Evolutionary conservation across 1,284 basidiomycete genomes (phyloP).

Genomic region (Hortiboletus rubellus): DNA sequence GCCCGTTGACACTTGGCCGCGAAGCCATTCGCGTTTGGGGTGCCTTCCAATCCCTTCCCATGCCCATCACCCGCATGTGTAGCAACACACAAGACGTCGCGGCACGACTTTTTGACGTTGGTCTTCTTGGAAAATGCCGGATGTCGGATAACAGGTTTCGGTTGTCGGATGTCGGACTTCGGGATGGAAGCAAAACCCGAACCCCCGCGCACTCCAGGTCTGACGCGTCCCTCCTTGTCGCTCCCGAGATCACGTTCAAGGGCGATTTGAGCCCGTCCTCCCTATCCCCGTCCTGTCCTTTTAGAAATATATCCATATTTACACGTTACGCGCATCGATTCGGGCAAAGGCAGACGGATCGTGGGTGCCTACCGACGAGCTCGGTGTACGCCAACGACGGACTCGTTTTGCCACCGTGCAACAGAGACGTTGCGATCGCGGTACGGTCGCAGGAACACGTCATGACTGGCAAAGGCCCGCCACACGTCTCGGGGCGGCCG

Average conservation of each 20-base stretch:
- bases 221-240: constrained; percentile 17
- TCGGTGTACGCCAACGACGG: constrained; percentile 17
- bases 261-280: constrained; percentile 5
- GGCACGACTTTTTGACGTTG: constrained; percentile 7
- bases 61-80: constrained; percentile 14
- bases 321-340: constrained; percentile 6
- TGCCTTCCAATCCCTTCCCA: constrained; percentile 6
- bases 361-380: neutral
- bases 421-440: constrained; percentile 25
- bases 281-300: constrained; percentile 20
- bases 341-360: constrained; percentile 12
- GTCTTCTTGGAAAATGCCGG: constrained; percentile 24
- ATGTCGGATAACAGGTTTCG: constrained; percentile 8
- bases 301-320: constrained; percentile 11
- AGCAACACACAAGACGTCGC: neutral
- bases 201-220: neutral
- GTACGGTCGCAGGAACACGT: constrained; percentile 28
- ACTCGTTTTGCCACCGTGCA: constrained; percentile 18
- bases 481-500: constrained; percentile 5
- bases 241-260: constrained; percentile 30
- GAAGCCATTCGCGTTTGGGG: constrained; percentile 19
- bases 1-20: constrained; percentile 13
- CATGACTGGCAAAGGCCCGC: constrained; percentile 16
- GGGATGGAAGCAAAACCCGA: constrained; percentile 1
- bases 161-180: constrained; percentile 10